Evolutionary conservation across 805 yeast species (phyloP).

Genomic region (Starmerella davenportii): DNA sequence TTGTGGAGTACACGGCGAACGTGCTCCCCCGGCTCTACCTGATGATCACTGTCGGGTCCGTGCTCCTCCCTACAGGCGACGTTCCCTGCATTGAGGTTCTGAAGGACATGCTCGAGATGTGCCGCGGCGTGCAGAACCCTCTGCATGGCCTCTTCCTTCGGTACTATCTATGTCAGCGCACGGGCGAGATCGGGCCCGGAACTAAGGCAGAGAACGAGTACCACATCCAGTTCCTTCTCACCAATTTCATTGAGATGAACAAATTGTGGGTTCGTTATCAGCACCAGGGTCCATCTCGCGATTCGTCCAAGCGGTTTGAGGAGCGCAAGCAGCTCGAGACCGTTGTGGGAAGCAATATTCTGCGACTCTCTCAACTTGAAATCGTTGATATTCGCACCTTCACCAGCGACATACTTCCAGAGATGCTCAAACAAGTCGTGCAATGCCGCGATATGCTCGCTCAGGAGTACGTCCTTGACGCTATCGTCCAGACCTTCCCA

Average conservation of each 20-base stretch:
- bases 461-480: constrained; percentile 81
- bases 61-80: constrained; percentile 58
- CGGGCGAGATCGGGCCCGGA: constrained; percentile 43
- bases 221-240: constrained; percentile 59
- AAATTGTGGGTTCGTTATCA: constrained; percentile 93
- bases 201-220: constrained; percentile 27
- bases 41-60: constrained; percentile 90
- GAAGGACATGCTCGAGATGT: constrained; percentile 96
- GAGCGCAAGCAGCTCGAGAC: constrained; percentile 84
- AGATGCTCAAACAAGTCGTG: constrained; percentile 69
- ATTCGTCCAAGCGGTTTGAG: constrained; percentile 48
- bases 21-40: constrained; percentile 79
- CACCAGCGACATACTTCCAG: constrained; percentile 47
- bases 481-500: constrained; percentile 84
- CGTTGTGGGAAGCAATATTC: constrained; percentile 81
- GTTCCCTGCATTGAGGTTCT: constrained; percentile 72
- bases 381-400: constrained; percentile 34
- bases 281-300: constrained; percentile 84
- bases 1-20: constrained; percentile 85
- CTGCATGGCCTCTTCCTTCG: constrained; percentile 78
- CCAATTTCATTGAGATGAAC: constrained; percentile 92
- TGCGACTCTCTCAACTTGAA: constrained; percentile 70
- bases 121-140: constrained; percentile 92
- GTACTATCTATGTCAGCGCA: constrained; percentile 72
- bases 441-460: constrained; percentile 87